Percentiles rank a stretch among this genome's conserved stretches.
Conservation (phyloP, 192 early-diverging fungal genomes). For the Coemansia sp. region DNA sequence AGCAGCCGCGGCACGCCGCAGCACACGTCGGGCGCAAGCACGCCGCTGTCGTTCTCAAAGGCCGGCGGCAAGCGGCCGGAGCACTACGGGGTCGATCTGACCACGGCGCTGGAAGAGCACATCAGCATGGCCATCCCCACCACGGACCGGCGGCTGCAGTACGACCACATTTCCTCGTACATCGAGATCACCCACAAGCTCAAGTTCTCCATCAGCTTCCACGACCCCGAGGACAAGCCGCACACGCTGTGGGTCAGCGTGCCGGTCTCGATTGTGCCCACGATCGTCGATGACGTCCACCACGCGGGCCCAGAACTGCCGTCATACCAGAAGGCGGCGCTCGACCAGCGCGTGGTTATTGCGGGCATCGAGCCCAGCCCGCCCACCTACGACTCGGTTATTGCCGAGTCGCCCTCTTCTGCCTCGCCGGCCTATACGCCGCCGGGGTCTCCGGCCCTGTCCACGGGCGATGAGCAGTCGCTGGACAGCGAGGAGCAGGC, state of each 20-base stretch:
- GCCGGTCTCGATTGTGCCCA: slow-evolving; percentile 43
- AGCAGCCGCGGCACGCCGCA: neutral
- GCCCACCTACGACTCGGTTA: slow-evolving; percentile 36
- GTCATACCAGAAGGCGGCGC: slow-evolving; percentile 35
- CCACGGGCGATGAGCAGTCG: neutral
- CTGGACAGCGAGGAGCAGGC: neutral
- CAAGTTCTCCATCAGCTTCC: slow-evolving; percentile 48
- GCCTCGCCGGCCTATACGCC: slow-evolving; percentile 2
- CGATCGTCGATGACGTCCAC: slow-evolving; percentile 21
- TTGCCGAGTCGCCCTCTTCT: slow-evolving; percentile 17
- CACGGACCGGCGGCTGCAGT: slow-evolving; percentile 36
- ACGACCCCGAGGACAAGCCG: slow-evolving; percentile 26
- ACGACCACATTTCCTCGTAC: slow-evolving; percentile 48
- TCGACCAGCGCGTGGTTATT: slow-evolving; percentile 33
- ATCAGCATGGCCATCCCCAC: slow-evolving; percentile 32
- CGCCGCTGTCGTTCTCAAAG: neutral
- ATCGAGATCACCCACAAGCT: slow-evolving; percentile 51
- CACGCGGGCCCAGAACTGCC: slow-evolving; percentile 29
- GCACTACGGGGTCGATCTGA: slow-evolving; percentile 32
- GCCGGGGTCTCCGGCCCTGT: neutral
- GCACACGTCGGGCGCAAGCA: slow-evolving; percentile 1
- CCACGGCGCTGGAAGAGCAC: slow-evolving; percentile 28
- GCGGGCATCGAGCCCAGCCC: slow-evolving; percentile 25
- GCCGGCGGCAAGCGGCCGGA: slow-evolving; percentile 1
- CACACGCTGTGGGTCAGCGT: slow-evolving; percentile 53